Base-by-base conservation (phyloP, 371 early-diverging fungal genomes). In the Nematocida displodere region DNA sequence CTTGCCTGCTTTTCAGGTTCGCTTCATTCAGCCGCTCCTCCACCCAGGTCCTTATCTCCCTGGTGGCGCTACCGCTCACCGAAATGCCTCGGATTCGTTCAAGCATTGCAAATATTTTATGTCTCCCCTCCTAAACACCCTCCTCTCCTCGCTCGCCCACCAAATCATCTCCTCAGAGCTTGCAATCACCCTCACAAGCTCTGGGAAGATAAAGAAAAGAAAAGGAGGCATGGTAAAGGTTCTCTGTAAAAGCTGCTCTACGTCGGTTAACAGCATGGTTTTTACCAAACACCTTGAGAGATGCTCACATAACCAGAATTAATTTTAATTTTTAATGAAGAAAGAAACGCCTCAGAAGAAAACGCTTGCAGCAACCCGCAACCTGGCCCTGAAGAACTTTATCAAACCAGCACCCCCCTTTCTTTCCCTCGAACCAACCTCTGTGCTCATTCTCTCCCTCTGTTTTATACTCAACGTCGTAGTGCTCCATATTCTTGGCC, bases 401-500 rank as follows among this genome's bases (percentile, higher is more conserved):
- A 42, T 71, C 7, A 50, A 58, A 22, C 44, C 61, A 47, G n/a
- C 26, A 17, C 48, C 75, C 26, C 61, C 75, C 2, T 61, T 61
- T 36, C 75, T 71, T 39, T 55, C 75, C 34, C 46, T 71, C 15
- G 61, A 71, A 34, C 82, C 84, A 1, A 78, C 80, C 17, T 77
- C 81, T n/a, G 80, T 82, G 4, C 49, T 84, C 22, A 58, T 82
- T 24, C 65, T 82, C 7, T 82, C 82, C 15, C 34, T 84, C 1
- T 63, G 71, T 29, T 82, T 82, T 71, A 81, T 84, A 37, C 76
- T 36, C 26, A 79, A 64, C 65, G 80, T 84, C 20, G 77, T 82
- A 61, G 13, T 79, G 0, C 66, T 81, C 17, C 84, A 84, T 67
- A 54, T 84, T 26, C 58, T 79, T 13, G 62, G 66, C n/a, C 78